Percentiles rank a stretch among this genome's conserved stretches.
phyloP scores from a whole-genome alignment of 768 basidiomycete genomes.

The Dendrothele bispora region DNA sequence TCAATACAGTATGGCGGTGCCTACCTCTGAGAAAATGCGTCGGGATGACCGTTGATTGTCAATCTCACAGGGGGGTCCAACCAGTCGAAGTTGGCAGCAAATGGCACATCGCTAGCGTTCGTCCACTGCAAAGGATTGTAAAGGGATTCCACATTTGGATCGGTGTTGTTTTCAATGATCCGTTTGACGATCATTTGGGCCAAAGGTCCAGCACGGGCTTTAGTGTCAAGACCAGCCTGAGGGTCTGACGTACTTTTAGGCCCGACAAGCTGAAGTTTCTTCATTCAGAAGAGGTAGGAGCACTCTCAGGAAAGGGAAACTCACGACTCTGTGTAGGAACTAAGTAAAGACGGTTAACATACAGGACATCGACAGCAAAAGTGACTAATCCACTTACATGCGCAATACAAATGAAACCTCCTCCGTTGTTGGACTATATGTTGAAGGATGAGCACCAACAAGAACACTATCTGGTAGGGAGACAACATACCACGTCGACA shows the following conservation, averaged over 20 bases:
- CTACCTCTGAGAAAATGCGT: constrained; percentile 44
- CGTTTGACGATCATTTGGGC: constrained; percentile 32
- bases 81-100: constrained; percentile 34
- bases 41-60: constrained; percentile 33
- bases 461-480: background rate
- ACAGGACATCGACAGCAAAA: background rate
- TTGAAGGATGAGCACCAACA: background rate
- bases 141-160: constrained; percentile 27
- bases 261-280: constrained; percentile 41
- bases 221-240: constrained; percentile 38
- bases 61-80: constrained; percentile 30
- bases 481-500: constrained; percentile 52
- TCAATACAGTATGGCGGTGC: background rate
- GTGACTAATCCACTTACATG: constrained; percentile 48
- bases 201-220: constrained; percentile 32
- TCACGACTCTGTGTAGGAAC: background rate
- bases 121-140: constrained; percentile 33
- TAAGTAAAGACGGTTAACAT: background rate
- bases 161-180: constrained; percentile 23
- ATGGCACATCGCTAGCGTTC: constrained; percentile 30
- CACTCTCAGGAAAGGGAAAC: no score
- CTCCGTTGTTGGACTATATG: constrained; percentile 47
- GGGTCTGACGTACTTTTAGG: constrained; percentile 33
- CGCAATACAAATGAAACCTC: constrained; percentile 60
- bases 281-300: background rate